A percentile compares a stretch with the other conserved stretches of the same genome.
phyloP scores from a whole-genome alignment of 2,329 filamentous ascomycete species.

The Acrocalymma vagum region DNA sequence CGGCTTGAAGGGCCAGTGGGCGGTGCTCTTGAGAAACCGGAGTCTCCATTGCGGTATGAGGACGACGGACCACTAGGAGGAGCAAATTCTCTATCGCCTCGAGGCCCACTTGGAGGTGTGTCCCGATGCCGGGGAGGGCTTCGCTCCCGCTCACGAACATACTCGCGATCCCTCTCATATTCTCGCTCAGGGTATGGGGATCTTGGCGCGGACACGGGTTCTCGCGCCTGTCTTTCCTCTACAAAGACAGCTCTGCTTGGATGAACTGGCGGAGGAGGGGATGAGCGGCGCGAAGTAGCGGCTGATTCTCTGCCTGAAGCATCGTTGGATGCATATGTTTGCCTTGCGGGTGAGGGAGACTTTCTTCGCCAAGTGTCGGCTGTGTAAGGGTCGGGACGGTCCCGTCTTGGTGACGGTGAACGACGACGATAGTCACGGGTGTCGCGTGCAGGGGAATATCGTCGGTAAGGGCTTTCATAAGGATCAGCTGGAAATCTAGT shows the following conservation, averaged over 20 bases:
- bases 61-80: slow-evolving; percentile 47
- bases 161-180: slow-evolving; percentile 35
- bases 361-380: slow-evolving; percentile 62
- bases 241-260: slow-evolving; percentile 60
- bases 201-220: slow-evolving; percentile 40
- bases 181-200: slow-evolving; percentile 48
- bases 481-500: background rate
- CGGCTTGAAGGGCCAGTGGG: slow-evolving; percentile 49
- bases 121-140: slow-evolving; percentile 50
- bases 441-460: slow-evolving; percentile 54
- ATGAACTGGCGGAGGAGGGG: slow-evolving; percentile 64
- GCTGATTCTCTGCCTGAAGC: slow-evolving; percentile 63
- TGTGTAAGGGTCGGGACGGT: slow-evolving; percentile 57
- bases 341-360: slow-evolving; percentile 59
- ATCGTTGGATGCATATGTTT: slow-evolving; percentile 53
- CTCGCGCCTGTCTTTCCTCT: slow-evolving; percentile 31
- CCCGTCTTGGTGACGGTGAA: slow-evolving; percentile 61
- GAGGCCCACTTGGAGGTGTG: slow-evolving; percentile 45
- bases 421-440: slow-evolving; percentile 60
- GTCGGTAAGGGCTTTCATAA: slow-evolving; percentile 41
- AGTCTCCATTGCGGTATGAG: slow-evolving; percentile 47
- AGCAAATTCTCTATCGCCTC: slow-evolving; percentile 44
- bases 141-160: slow-evolving; percentile 35
- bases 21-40: slow-evolving; percentile 43
- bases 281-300: slow-evolving; percentile 68